A percentile compares a stretch with the other conserved stretches of the same genome.
Conservation (phyloP, 345 rosid genomes). For the Linum lewisii region DNA sequence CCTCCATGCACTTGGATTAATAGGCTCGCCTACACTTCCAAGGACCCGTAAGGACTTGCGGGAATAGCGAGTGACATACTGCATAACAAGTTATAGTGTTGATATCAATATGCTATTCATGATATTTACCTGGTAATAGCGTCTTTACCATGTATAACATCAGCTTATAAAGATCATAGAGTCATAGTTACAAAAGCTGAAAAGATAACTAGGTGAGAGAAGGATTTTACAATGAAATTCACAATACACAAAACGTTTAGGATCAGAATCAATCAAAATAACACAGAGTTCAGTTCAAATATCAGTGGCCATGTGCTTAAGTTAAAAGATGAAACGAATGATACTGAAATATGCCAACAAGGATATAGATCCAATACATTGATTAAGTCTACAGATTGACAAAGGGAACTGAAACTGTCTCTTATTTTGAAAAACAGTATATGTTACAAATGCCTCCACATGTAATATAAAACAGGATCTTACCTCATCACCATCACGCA, state of each 20-base stretch:
- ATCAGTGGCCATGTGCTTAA: background rate
- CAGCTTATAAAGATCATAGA: background rate
- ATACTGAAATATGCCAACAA: no score
- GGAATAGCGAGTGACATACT: conserved; percentile 74
- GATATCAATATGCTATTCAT: conserved; percentile 13
- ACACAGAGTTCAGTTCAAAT: no score
- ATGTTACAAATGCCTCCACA: conserved; percentile 9
- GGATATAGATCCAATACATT: background rate
- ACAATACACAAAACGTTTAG: background rate
- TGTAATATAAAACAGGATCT: conserved; percentile 16
- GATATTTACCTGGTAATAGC: background rate
- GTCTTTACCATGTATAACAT: background rate
- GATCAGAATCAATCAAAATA: background rate
- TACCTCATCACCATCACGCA: conserved; percentile 86
- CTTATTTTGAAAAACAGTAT: background rate
- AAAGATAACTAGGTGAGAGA: background rate
- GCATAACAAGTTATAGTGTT: conserved; percentile 24
- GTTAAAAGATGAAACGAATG: no score
- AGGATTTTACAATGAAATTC: background rate
- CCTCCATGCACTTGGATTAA: conserved; percentile 99
- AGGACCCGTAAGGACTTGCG: conserved; percentile 88
- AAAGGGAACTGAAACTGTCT: background rate
- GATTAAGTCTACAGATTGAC: background rate
- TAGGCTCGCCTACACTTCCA: conserved; percentile 99
- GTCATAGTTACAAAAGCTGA: background rate